Base-by-base conservation (phyloP, 768 basidiomycete genomes). In the Crepidotus variabilis region DNA sequence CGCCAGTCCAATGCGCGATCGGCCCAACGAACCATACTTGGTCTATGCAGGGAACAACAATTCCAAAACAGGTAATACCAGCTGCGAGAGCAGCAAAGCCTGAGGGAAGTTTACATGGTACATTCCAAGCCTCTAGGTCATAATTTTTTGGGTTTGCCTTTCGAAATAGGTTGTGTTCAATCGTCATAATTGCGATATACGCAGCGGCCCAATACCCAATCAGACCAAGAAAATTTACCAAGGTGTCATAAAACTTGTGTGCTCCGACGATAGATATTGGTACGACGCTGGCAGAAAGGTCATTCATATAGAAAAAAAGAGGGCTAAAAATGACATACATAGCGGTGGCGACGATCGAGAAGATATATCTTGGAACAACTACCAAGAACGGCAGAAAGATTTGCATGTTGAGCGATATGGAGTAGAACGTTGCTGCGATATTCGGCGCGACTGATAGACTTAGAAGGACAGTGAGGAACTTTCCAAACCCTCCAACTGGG, bases 361-460 rank as follows among this genome's bases (percentile, higher is more conserved):
- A 88, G 24, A 90, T 72, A 64, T 90, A 93, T 67, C 92, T 78
- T 0, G 91, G 91, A 20, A 92, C 80, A 50, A 67, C 62, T 14
- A 79, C 71, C 23, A 87, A 69, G 18, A 72, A 75, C 0, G 90
- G 88, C 4, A 88, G 67, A 62, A 86, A 77, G 1, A 87, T 77
- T 65, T 93, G 91, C 60, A 90, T 74, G 65, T 83, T 86, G 56
- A 93, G 77, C 1, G 85, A 82, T 56, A 88, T 81, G 46, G 87
- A 90, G 69, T 97, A 97, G 59, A 93, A 85, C 6, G 90, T 88
- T 2, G 86, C 83, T 0, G 90, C 88, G 47, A 91, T 87, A 71
- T 94, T 94, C 2, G 83, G 89, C 1, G 85, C 84, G 43, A 93
- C 89, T 49, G 87, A 90, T 20, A 97, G 74, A 55, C 88, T 88